phyloP scores from a whole-genome alignment of 2,329 filamentous ascomycete species.

The Ustulina deusta region DNA sequence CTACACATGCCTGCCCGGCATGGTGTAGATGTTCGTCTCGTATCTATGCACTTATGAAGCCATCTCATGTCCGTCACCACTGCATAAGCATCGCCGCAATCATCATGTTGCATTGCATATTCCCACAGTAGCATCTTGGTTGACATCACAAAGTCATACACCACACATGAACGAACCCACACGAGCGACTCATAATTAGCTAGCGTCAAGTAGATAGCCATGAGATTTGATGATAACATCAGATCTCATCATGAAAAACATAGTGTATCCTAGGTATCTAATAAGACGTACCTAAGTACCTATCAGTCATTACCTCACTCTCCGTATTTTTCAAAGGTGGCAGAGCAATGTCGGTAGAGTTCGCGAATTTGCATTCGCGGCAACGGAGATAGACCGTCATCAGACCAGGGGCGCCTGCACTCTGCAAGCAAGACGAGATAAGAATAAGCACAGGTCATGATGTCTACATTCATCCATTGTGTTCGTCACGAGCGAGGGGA shows the following conservation, averaged over 20 bases:
- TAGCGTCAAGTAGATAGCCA: not conserved
- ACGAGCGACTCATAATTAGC: not conserved
- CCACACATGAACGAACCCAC: not conserved
- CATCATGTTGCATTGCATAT: slow-evolving; percentile 4
- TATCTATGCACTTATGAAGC: not conserved
- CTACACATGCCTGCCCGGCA: not conserved
- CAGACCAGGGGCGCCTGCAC: not conserved
- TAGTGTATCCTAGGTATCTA: not conserved
- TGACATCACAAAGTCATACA: not conserved
- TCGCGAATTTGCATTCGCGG: slow-evolving; percentile 14
- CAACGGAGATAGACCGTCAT: slow-evolving; percentile 4
- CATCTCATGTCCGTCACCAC: not conserved
- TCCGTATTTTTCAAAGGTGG: not conserved
- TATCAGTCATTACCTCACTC: not conserved
- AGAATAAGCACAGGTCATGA: not conserved
- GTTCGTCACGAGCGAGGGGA: not conserved
- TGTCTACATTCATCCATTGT: not conserved
- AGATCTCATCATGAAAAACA: not conserved
- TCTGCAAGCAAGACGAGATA: not conserved
- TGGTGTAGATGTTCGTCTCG: slow-evolving; percentile 1
- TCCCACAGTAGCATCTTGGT: slow-evolving; percentile 16
- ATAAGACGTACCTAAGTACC: not conserved
- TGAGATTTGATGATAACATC: slow-evolving; percentile 10
- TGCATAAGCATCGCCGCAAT: slow-evolving; percentile 16
- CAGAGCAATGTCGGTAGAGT: slow-evolving; percentile 6